A percentile compares a stretch with the other conserved stretches of the same genome.
phyloP scores from a whole-genome alignment of 1,139 yeast species.

The Geotrichum phurueaensis region DNA sequence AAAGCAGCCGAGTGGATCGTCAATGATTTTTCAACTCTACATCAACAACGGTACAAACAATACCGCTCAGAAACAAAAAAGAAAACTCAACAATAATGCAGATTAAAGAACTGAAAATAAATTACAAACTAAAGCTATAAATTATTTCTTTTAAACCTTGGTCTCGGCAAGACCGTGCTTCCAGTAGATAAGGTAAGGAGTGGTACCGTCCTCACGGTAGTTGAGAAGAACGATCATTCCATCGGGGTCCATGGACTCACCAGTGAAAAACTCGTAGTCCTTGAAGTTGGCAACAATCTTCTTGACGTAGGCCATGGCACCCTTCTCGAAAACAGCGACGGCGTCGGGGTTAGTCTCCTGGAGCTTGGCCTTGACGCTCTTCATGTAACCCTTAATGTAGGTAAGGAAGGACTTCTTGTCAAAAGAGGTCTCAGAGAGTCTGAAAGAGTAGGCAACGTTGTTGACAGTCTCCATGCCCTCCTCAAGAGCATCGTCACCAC shows the following conservation, averaged over 20 bases:
- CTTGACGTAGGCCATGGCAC: slow-evolving; percentile 93
- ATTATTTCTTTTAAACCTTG: slow-evolving; percentile 63
- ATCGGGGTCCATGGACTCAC: slow-evolving; percentile 99
- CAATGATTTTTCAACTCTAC: too few relatives aligned
- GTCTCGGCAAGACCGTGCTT: slow-evolving; percentile 90
- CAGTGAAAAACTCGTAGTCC: slow-evolving; percentile 99
- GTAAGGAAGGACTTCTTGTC: slow-evolving; percentile 96
- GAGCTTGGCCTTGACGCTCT: slow-evolving; percentile 82
- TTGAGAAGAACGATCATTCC: slow-evolving; percentile 95
- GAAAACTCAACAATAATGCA: neutral
- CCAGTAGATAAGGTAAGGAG: slow-evolving; percentile 97
- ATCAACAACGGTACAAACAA: neutral
- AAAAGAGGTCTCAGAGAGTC: slow-evolving; percentile 89
- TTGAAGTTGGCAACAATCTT: slow-evolving; percentile 90
- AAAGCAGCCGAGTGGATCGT: too few relatives aligned
- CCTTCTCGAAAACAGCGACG: slow-evolving; percentile 87
- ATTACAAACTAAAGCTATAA: neutral
- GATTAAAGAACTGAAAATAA: neutral
- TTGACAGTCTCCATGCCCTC: slow-evolving; percentile 85
- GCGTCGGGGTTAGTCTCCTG: slow-evolving; percentile 84
- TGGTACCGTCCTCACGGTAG: slow-evolving; percentile 99
- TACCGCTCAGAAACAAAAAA: neutral
- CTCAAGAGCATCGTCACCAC: slow-evolving; percentile 69
- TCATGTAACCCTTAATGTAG: slow-evolving; percentile 98
- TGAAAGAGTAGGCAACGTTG: slow-evolving; percentile 98